These are phyloP conservation scores for Aspergillus brasiliensis DNA, from an alignment of 2,329 filamentous ascomycete genomes.

Conservation along the genomic window DNA sequence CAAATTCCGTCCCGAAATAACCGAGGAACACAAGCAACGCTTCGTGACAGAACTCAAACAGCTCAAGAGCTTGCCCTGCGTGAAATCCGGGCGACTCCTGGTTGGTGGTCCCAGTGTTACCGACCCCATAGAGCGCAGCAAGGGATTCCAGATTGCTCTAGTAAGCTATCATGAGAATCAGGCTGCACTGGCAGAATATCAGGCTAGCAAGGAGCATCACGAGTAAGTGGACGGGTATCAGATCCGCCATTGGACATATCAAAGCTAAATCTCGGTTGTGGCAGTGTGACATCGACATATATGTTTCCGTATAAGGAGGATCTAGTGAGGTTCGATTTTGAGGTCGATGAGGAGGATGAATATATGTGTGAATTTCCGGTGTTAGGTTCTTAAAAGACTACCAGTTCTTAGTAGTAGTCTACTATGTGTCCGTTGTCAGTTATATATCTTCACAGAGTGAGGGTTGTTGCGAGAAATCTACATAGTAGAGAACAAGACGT, in stretches of 20 bases:
- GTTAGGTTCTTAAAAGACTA: not conserved
- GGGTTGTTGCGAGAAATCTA: no score
- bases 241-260: no score
- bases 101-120: conserved; percentile 59
- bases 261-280: not conserved
- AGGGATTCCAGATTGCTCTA: conserved; percentile 56
- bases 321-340: conserved; percentile 57
- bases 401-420: no score
- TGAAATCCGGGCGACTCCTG: conserved; percentile 51
- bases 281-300: conserved; percentile 54
- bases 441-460: no score
- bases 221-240: conserved; percentile 33
- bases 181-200: conserved; percentile 53
- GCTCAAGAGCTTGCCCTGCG: conserved; percentile 52
- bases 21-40: conserved; percentile 44
- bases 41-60: conserved; percentile 54
- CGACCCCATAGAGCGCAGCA: conserved; percentile 54
- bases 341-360: conserved; percentile 43
- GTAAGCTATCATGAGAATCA: conserved; percentile 55
- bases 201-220: conserved; percentile 56
- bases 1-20: conserved; percentile 51
- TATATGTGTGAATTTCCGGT: conserved; percentile 20
- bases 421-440: no score
- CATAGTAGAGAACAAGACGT: no score
- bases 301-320: conserved; percentile 59